Percentiles rank a stretch among this genome's conserved stretches.
Conservation (phyloP, 2,329 filamentous ascomycete genomes). For the Monosporascus sp. region DNA sequence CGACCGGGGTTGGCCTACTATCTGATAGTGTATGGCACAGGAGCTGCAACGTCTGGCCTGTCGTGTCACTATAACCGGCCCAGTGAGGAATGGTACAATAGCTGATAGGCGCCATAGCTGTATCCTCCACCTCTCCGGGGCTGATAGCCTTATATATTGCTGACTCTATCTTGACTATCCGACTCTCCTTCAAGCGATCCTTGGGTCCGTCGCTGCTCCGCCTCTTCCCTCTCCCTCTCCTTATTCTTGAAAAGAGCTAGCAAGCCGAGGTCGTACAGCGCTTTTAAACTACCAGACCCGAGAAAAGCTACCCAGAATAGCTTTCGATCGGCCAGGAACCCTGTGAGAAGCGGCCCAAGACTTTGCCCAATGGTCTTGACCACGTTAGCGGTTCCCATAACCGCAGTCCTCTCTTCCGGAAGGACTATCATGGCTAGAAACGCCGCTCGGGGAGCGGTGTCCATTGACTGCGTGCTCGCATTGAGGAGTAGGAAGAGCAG, state of each 20-base stretch:
- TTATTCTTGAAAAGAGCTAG: conserved; percentile 40
- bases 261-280: conserved; percentile 54
- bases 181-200: background rate
- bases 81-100: background rate
- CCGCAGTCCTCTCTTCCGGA: conserved; percentile 61
- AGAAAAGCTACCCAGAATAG: conserved; percentile 60
- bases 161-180: background rate
- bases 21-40: too few species aligned
- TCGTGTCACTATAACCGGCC: background rate
- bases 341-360: conserved; percentile 58
- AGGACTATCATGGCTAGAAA: conserved; percentile 63
- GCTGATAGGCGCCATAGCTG: background rate
- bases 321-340: conserved; percentile 50
- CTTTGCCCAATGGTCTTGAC: conserved; percentile 62
- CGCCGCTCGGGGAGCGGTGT: conserved; percentile 62
- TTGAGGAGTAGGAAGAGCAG: conserved; percentile 58
- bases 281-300: conserved; percentile 58
- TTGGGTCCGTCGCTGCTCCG: background rate
- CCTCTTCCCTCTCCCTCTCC: conserved; percentile 9
- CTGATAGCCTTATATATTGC: background rate
- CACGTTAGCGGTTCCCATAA: conserved; percentile 66
- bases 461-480: conserved; percentile 62
- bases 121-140: background rate
- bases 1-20: too few species aligned
- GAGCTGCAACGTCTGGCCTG: too few species aligned